Conservation (phyloP, 306 rosid genomes). For the Vicia villosa region DNA sequence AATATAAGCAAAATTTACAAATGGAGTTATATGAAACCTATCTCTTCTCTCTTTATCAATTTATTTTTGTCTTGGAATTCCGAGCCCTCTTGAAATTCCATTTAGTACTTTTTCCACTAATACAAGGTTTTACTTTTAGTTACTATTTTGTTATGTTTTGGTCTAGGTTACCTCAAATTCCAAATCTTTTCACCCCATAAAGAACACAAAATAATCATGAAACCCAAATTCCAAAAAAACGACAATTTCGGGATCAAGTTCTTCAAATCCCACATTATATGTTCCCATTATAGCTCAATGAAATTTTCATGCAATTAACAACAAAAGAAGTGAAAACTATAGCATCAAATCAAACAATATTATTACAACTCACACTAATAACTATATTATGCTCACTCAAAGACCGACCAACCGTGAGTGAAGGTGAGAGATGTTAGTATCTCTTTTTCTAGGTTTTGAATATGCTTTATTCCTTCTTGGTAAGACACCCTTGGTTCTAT, state of each 20-base stretch:
- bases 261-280: not conserved
- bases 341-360: not conserved
- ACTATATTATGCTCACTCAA: constrained; percentile 7
- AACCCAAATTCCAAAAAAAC: constrained; percentile 41
- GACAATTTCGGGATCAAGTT: constrained; percentile 47
- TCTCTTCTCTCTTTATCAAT: not conserved
- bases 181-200: constrained; percentile 15
- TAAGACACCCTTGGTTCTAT: constrained; percentile 54
- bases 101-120: not conserved
- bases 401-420: constrained; percentile 40
- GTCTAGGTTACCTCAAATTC: constrained; percentile 33
- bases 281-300: constrained; percentile 26
- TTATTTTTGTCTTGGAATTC: constrained; percentile 33
- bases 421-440: constrained; percentile 22
- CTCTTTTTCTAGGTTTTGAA: constrained; percentile 39
- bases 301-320: constrained; percentile 5
- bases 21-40: too few species aligned
- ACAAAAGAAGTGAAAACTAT: constrained; percentile 6
- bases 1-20: too few species aligned
- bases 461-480: constrained; percentile 60
- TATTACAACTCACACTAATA: constrained; percentile 1
- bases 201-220: constrained; percentile 16
- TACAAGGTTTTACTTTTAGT: not conserved
- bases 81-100: constrained; percentile 34
- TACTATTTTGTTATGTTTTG: not conserved